These are phyloP conservation scores for Ophiocordyceps sinensis DNA, from an alignment of 2,329 filamentous ascomycete species.

Conservation along the genomic window DNA sequence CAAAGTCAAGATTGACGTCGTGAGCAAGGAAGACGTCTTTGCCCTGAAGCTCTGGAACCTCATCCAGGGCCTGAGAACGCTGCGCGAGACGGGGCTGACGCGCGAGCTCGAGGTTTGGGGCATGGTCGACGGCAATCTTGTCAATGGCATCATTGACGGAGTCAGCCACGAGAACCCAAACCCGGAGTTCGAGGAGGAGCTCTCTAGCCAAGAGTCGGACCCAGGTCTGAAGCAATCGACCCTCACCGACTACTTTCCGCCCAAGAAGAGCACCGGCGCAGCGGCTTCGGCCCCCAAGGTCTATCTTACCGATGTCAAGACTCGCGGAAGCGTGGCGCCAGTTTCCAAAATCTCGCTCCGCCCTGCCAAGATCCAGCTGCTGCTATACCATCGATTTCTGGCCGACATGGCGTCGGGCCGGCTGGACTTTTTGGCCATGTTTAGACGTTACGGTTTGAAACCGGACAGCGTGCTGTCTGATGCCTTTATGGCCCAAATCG, in stretches of 20 bases:
- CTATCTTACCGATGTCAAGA: slow-evolving; percentile 89
- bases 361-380: slow-evolving; percentile 73
- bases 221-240: slow-evolving; percentile 17
- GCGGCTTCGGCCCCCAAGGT: slow-evolving; percentile 16
- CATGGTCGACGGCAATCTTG: slow-evolving; percentile 61
- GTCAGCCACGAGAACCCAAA: slow-evolving; percentile 68
- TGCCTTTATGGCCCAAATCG: slow-evolving; percentile 62
- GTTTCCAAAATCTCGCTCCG: slow-evolving; percentile 51
- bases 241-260: slow-evolving; percentile 26
- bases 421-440: slow-evolving; percentile 54
- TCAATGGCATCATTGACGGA: slow-evolving; percentile 84
- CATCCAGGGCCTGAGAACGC: slow-evolving; percentile 65
- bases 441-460: slow-evolving; percentile 57
- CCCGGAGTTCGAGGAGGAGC: slow-evolving; percentile 48
- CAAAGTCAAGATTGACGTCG: slow-evolving; percentile 56
- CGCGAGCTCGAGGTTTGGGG: slow-evolving; percentile 79
- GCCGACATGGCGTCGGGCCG: slow-evolving; percentile 56
- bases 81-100: slow-evolving; percentile 57
- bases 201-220: slow-evolving; percentile 21
- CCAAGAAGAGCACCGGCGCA: slow-evolving; percentile 4
- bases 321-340: slow-evolving; percentile 52
- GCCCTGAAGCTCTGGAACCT: slow-evolving; percentile 82
- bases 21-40: slow-evolving; percentile 67
- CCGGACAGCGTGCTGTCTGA: slow-evolving; percentile 58
- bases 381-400: slow-evolving; percentile 81